Evolutionary conservation across 78 protist species (phyloP).

Genomic region (slime mould (Dictyostelium discoideum)): DNA sequence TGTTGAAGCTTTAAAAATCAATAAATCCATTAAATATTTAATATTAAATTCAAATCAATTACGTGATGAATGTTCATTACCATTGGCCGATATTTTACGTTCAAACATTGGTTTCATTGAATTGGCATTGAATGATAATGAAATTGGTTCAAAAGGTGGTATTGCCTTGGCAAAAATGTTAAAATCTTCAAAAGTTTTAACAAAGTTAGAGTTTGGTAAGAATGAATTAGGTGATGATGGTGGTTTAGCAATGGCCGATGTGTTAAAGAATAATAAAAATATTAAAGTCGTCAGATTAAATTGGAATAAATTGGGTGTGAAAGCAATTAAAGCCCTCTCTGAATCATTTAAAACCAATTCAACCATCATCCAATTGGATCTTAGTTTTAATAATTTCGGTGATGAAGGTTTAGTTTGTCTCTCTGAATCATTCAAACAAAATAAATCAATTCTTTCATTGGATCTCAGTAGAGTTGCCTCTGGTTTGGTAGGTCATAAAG

Average conservation of each 20-base stretch:
- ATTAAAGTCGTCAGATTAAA: neutral
- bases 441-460: neutral
- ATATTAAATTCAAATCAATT: constrained; percentile 60
- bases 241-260: constrained; percentile 76
- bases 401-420: constrained; percentile 41
- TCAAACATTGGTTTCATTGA: constrained; percentile 27
- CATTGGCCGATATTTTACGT: constrained; percentile 63
- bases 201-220: constrained; percentile 46
- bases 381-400: constrained; percentile 57
- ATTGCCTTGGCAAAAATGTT: constrained; percentile 62
- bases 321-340: constrained; percentile 41
- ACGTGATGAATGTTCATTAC: constrained; percentile 63
- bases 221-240: constrained; percentile 76
- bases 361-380: neutral
- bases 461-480: constrained; percentile 59
- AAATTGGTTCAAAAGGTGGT: constrained; percentile 66
- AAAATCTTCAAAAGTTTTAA: neutral
- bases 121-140: constrained; percentile 57
- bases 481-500: constrained; percentile 35
- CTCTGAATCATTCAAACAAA: constrained; percentile 4
- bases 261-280: constrained; percentile 29
- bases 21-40: constrained; percentile 43
- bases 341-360: constrained; percentile 42
- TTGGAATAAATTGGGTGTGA: constrained; percentile 74
- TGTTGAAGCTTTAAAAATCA: constrained; percentile 56